Evolutionary conservation across 139 green algal genomes (phyloP).

Genomic region (Pleodorina starrii): DNA sequence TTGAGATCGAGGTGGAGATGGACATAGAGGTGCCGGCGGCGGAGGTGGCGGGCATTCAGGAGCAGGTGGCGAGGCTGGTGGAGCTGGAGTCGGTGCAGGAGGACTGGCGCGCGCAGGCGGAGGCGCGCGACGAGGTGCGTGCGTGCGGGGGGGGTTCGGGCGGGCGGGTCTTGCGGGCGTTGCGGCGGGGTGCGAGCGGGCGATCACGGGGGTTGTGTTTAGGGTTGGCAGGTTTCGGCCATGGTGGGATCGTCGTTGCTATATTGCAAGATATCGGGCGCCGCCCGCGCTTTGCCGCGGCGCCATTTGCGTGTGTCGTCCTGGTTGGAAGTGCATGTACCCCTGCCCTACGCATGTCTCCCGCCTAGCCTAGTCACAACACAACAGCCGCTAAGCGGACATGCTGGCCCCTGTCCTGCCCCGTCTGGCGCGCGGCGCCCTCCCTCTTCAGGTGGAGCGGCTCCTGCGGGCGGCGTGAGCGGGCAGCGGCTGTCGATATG

Average conservation of each 20-base stretch:
- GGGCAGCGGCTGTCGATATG: not conserved
- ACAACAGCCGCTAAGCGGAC: no score
- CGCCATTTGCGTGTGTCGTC: no score
- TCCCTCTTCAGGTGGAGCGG: constrained; percentile 29
- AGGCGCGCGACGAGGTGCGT: constrained; percentile 87
- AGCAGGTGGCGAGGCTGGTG: constrained; percentile 80
- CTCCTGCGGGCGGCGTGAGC: constrained; percentile 16
- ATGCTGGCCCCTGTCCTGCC: no score
- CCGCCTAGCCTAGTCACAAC: no score
- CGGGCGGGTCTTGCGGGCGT: not conserved
- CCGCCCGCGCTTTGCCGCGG: no score
- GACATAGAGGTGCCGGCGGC: constrained; percentile 79
- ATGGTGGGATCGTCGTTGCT: no score
- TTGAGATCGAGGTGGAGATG: constrained; percentile 96
- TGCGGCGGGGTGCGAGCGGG: not conserved
- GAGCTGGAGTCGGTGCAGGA: constrained; percentile 88
- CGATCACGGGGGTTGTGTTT: no score
- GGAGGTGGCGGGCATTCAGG: constrained; percentile 82
- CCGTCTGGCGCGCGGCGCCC: no score
- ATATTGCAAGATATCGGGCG: no score
- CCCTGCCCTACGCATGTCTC: no score
- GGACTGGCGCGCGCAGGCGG: constrained; percentile 80
- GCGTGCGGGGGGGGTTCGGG: not conserved
- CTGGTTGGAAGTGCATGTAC: no score
- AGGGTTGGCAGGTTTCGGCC: no score